Percentiles rank a stretch among this genome's conserved stretches.
Evolutionary conservation across 129 eudicot genomes (phyloP).

Genomic region (Daucus carota): DH1_v3.0 NC_030382.2:58636001-58636500

Average conservation of each 20-base stretch:
- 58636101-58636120: conserved; percentile 46
- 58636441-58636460: conserved; percentile 96
- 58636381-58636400: conserved; percentile 98
- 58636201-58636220: not conserved
- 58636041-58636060: conserved; percentile 98
- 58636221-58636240: not conserved
- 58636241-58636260: not conserved
- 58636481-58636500: conserved; percentile 11
- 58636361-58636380: conserved; percentile 59
- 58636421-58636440: conserved; percentile 98
- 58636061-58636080: conserved; percentile 94
- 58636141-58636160: conserved; percentile 2
- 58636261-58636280: not conserved
- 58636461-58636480: conserved; percentile 42
- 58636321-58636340: not conserved
- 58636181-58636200: not conserved
- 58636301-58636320: not conserved
- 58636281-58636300: not conserved
- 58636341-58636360: not conserved
- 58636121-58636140: not conserved
- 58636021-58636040: conserved; percentile 94
- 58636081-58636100: conserved; percentile 97
- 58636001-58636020: conserved; percentile 98
- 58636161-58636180: not conserved
- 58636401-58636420: conserved; percentile 93